phyloP scores from a whole-genome alignment of 805 yeast species.

The Myxozyma vanderwaltii region DNA sequence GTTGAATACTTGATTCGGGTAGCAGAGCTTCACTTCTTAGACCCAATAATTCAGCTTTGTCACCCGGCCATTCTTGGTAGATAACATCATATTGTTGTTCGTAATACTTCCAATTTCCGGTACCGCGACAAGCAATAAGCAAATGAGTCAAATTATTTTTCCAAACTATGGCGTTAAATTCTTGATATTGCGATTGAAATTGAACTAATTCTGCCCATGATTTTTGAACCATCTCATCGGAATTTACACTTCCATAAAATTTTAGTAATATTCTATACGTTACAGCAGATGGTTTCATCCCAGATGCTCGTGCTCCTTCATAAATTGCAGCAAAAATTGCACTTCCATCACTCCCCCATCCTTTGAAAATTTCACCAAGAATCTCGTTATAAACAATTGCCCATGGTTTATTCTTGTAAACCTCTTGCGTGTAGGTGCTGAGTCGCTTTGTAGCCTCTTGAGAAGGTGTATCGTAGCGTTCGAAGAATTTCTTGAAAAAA shows the following conservation, averaged over 20 bases:
- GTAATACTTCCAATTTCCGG: conserved; percentile 20
- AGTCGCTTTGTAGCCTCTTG: background rate
- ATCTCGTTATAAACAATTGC: conserved; percentile 11
- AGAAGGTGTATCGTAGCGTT: background rate
- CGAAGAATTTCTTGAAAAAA: conserved; percentile 9
- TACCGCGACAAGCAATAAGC: conserved; percentile 8
- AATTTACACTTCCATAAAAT: background rate
- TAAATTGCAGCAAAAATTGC: conserved; percentile 8
- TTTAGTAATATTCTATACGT: conserved; percentile 19
- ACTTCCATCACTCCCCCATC: conserved; percentile 2
- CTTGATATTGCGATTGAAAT: conserved; percentile 1
- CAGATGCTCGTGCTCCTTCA: conserved; percentile 15
- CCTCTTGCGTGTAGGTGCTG: background rate
- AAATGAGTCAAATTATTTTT: conserved; percentile 12
- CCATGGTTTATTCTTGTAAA: background rate
- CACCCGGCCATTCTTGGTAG: background rate
- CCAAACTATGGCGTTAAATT: conserved; percentile 10
- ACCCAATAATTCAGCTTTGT: background rate
- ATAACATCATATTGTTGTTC: background rate
- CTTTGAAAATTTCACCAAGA: background rate
- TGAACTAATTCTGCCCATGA: conserved; percentile 12
- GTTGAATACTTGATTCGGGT: background rate
- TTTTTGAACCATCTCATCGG: conserved; percentile 1
- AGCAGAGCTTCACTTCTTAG: background rate
- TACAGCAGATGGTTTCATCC: conserved; percentile 14